These are phyloP conservation scores for Cutaneotrichosporon cavernicola DNA, from an alignment of 1,284 basidiomycete genomes.

Conservation along the genomic window DNA sequence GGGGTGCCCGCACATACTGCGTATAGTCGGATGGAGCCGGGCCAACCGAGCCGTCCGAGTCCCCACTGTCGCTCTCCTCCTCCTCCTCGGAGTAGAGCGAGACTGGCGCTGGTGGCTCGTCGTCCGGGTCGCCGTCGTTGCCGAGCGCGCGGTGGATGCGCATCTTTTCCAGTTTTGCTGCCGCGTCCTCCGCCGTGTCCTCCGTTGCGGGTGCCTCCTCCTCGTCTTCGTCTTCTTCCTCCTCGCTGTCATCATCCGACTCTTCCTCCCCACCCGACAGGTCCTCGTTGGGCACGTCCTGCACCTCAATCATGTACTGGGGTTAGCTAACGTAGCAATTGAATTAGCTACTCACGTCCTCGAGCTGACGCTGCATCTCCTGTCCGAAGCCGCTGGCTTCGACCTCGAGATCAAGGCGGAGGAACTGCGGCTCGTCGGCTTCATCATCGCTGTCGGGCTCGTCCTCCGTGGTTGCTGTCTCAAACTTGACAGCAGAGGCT, in stretches of 20 bases:
- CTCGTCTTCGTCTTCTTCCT: constrained; percentile 47
- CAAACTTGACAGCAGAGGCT: neutral
- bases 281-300: constrained; percentile 44
- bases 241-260: constrained; percentile 45
- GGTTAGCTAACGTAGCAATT: constrained; percentile 17
- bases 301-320: constrained; percentile 58
- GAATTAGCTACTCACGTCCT: constrained; percentile 64
- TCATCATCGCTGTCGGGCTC: constrained; percentile 1
- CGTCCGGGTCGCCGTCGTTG: constrained; percentile 37
- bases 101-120: constrained; percentile 12
- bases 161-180: constrained; percentile 39
- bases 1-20: constrained; percentile 35
- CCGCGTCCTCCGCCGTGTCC: constrained; percentile 32
- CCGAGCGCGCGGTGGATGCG: constrained; percentile 43
- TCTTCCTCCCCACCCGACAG: constrained; percentile 45
- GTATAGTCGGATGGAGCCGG: constrained; percentile 40
- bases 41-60: constrained; percentile 21
- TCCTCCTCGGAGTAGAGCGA: constrained; percentile 19
- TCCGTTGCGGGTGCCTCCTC: constrained; percentile 52
- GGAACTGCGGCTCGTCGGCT: constrained; percentile 38
- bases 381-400: constrained; percentile 87
- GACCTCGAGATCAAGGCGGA: constrained; percentile 81
- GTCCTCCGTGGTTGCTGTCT: too few relatives aligned
- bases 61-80: constrained; percentile 31
- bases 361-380: constrained; percentile 74